Base-by-base conservation (phyloP, 495 filamentous ascomycete genomes). In the Aspergillus cristatus region DNA sequence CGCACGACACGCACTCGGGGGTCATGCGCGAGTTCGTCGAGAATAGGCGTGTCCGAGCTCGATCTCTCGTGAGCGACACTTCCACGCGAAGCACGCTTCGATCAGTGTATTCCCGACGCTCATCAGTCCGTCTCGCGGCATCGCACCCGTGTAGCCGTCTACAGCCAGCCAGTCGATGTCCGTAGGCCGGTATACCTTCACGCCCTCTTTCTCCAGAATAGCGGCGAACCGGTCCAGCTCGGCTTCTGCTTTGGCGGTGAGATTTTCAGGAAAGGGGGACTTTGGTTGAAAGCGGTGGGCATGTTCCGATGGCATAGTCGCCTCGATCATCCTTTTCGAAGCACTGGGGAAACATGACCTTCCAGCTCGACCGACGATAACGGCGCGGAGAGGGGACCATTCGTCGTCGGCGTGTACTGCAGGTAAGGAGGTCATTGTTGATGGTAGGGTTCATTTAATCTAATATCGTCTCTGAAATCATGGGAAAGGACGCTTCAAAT, bases 111-210 rank as follows among this genome's bases (percentile, higher is more conserved):
- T 43, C 10, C 37, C 41, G 11, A 55, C 50, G 13, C 38, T 47
- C 35, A 54, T 38, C 10, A 54, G 30, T 10, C 39, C 50, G 24
- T 54, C 50, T 3, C 47, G 47, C 0, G 50, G 47, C 42, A 50
- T 50, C 17, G 49, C 46, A 8, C 41, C 41, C 3, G 49, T 53
- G 15, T 51, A 51, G 1, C 49, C 49, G 10, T 38, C 29, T 6
- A 15, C 38, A 1, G 14, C 17, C 8, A 38, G 14, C 49, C 49
- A 53, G 22, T 53, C 38, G 6, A 53, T 35, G 0, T 29, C 34
- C 7, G 13, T 14, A 13, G 43, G 38, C 22, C 49, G 46, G 35
- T 53, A 43, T 6, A 53, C 46, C 12, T 35, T 31, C 18, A 53
- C 26, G 2, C 45, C 49, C 25, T 46, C 35, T 1, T n/a, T 18